Evolutionary conservation across 306 rosid species (phyloP).

Genomic region (Fagus sylvatica): DNA sequence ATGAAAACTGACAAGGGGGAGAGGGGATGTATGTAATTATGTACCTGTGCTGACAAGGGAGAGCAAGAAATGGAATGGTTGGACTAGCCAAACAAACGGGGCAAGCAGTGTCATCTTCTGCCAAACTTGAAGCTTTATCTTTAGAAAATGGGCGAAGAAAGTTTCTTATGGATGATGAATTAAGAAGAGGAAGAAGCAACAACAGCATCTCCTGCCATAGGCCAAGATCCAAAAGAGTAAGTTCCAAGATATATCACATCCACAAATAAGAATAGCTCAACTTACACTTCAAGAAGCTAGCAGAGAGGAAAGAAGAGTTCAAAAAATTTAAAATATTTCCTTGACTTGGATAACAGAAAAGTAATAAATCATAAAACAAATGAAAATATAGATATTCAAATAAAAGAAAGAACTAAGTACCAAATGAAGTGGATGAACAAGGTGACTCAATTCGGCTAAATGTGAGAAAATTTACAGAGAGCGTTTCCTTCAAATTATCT

Average conservation of each 20-base stretch:
- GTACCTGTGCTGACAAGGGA: slow-evolving; percentile 98
- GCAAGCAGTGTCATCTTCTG: slow-evolving; percentile 64
- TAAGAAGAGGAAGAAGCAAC: slow-evolving; percentile 95
- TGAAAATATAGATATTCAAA: background rate
- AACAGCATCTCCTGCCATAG: slow-evolving; percentile 92
- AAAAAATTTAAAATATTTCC: background rate
- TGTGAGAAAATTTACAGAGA: background rate
- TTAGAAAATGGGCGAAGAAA: slow-evolving; percentile 81
- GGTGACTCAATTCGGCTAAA: background rate
- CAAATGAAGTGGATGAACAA: background rate
- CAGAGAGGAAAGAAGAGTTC: background rate
- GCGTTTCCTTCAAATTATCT: background rate
- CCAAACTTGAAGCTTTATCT: slow-evolving; percentile 79
- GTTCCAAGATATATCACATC: slow-evolving; percentile 4
- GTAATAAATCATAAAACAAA: background rate
- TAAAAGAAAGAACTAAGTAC: background rate
- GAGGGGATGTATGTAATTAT: background rate
- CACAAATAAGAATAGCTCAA: background rate
- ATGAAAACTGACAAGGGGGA: background rate
- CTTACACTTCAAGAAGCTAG: slow-evolving; percentile 10
- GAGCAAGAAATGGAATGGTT: slow-evolving; percentile 81
- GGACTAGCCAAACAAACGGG: slow-evolving; percentile 89
- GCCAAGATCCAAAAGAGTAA: slow-evolving; percentile 14
- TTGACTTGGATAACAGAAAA: background rate
- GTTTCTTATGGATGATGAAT: slow-evolving; percentile 81